Base-by-base conservation (phyloP, 2,329 filamentous ascomycete species). In the Pseudocercospora crystallina region DNA sequence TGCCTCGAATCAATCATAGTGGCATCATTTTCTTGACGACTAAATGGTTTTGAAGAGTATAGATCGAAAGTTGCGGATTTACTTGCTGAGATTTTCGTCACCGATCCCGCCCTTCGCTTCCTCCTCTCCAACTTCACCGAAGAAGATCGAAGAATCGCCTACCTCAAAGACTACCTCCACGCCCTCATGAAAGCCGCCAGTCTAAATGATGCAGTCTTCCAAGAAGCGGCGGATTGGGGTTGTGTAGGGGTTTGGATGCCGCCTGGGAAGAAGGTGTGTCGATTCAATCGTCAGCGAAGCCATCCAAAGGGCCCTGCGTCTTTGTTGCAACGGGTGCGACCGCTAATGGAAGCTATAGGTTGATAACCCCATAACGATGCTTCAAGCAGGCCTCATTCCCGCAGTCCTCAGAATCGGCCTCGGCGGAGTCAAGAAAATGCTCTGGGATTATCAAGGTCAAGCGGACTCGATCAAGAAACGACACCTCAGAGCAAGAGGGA, bases 21-120 rank as follows among this genome's bases (percentile, higher is more conserved):
- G n/a, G n/a, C n/a, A n/a, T n/a, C n/a, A n/a, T n/a, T n/a, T n/a
- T n/a, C n/a, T n/a, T n/a, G n/a, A n/a, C n/a, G n/a, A n/a, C n/a
- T n/a, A n/a, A n/a, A n/a, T n/a, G n/a, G n/a, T n/a, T n/a, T n/a
- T n/a, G 29, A 34, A 47, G 43, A 47, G 11, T 47, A 47, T 34
- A 38, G 39, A 15, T 29, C 43, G 9, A 39, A 29, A 39, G 33
- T 36, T 9, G 34, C 43, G 34, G 8, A 15, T 7, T 36, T 47
- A 8, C 47, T 60, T 2, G 40, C 47, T 5, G n/a, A 32, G 7
- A 52, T 52, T 12, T 63, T 63, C 53, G 17, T 35, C n/a, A 32
- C 50, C 35, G 63, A 65, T 34, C 63, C 61, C 2, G 58, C 51
- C 15, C 54, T 64, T 26, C 35, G 42, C 12, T 65, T 54, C 56